These are phyloP conservation scores for Ceratocystiopsis sp. DNA, from an alignment of 2,329 filamentous ascomycete genomes.

Conservation along the genomic window DNA sequence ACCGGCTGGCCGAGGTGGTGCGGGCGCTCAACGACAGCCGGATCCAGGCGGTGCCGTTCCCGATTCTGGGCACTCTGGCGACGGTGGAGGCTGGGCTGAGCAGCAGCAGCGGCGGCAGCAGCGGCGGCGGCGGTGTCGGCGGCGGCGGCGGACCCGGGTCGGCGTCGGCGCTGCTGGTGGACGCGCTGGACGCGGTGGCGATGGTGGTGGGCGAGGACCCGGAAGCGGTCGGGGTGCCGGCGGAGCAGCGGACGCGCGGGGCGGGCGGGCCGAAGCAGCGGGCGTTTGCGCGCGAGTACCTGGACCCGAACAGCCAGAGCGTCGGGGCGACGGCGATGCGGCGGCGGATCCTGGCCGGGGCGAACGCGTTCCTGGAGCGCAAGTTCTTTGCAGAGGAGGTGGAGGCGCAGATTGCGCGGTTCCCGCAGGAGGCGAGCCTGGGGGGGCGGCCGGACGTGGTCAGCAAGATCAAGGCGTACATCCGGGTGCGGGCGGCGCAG, in stretches of 20 bases:
- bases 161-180: constrained; percentile 56
- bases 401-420: constrained; percentile 60
- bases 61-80: constrained; percentile 59
- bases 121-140: too few relatives aligned
- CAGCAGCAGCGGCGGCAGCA: constrained; percentile 46
- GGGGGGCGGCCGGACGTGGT: constrained; percentile 77
- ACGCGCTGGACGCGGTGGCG: constrained; percentile 69
- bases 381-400: constrained; percentile 66
- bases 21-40: constrained; percentile 62
- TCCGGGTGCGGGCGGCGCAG: constrained; percentile 60
- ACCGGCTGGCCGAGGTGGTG: constrained; percentile 62
- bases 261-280: constrained; percentile 52
- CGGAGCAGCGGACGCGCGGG: constrained; percentile 33
- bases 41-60: constrained; percentile 46
- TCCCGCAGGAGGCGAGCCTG: constrained; percentile 74
- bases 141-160: too few relatives aligned
- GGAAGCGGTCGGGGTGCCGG: constrained; percentile 22
- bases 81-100: constrained; percentile 38
- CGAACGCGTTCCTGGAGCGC: constrained; percentile 63
- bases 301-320: constrained; percentile 56
- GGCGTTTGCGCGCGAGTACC: constrained; percentile 58
- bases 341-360: constrained; percentile 65
- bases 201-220: constrained; percentile 60
- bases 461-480: constrained; percentile 85
- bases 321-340: constrained; percentile 47